Base-by-base conservation (phyloP, 2,329 filamentous ascomycete species). In the Fusarium sp. region DNA sequence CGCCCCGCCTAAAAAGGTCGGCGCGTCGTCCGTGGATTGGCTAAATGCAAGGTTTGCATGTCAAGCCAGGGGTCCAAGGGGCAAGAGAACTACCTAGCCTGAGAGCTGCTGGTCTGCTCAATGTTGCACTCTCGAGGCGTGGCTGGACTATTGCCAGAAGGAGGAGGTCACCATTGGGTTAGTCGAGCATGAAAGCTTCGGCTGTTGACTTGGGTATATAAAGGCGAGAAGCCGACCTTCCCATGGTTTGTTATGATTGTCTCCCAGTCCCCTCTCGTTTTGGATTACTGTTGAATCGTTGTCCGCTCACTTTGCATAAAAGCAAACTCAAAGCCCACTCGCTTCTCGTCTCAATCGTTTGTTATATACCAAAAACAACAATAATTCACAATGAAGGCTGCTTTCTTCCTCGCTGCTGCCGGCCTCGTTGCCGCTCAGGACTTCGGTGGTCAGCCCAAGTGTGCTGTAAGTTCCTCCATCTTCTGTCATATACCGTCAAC, bases 321-420 rank as follows among this genome's bases (percentile, higher is more conserved):
- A 12, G 22, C 38, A 40, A 25, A 9, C 24, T 12, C 6, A 40
- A 25, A 45, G 39, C 39, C 35, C 28, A 45, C 39, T 41, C 22
- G 15, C 38, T 43, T 11, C 25, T 38, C 12, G 28, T 24, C 26
- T 44, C 59, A 52, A 61, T 64, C 51, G 28, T 34, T 41, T 39
- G 29, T 53, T 19, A 19, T 19, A 19, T 19, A 19, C 19, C 19
- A 19, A 19, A 35, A 31, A 42, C 28, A 40, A 44, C 24, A 35
- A 34, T 36, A 35, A 34, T 36, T 61, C 73, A 79, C 67, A 19
- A 81, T 81, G 79, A 81, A 80, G 78, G 64, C 71, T 64, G 47
- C 73, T 36, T 59, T 76, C 53, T 56, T 76, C 49, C 58, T 76
- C 46, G 74, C 72, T 54, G 64, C 69, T 35, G 73, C 70, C 44